phyloP scores from a whole-genome alignment of 139 green algal species.

The Chlorella sp. region DNA sequence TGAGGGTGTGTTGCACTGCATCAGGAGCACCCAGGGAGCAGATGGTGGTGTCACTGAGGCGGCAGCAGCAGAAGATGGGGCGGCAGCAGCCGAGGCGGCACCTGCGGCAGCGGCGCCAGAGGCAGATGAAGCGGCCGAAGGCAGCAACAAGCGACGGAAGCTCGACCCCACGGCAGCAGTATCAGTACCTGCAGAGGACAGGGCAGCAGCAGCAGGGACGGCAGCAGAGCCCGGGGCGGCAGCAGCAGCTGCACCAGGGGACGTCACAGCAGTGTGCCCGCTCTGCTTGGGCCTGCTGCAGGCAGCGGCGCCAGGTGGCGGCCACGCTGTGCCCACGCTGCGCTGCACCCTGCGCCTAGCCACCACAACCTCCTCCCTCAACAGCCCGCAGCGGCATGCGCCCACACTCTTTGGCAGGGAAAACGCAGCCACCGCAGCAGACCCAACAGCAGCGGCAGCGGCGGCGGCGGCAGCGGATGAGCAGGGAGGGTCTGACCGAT shows the following conservation, averaged over 20 bases:
- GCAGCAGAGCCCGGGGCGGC: neutral
- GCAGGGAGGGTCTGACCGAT: neutral
- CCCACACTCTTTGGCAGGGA: neutral
- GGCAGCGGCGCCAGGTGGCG: neutral
- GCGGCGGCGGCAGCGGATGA: neutral
- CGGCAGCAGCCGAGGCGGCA: neutral
- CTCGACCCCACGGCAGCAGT: neutral
- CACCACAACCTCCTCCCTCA: neutral
- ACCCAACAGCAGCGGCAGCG: neutral
- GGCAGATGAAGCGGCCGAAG: neutral
- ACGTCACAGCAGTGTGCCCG: neutral
- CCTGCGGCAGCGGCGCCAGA: neutral
- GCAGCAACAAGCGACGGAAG: neutral
- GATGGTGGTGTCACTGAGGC: neutral
- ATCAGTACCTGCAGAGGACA: neutral
- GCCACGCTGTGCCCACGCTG: neutral
- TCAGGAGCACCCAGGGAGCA: neutral
- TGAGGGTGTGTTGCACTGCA: neutral
- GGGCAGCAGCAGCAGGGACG: neutral
- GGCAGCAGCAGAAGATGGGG: neutral
- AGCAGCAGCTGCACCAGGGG: neutral
- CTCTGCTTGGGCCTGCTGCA: constrained; percentile 39
- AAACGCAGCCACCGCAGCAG: neutral
- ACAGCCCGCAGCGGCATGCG: neutral
- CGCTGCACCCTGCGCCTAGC: neutral